A percentile compares a stretch with the other conserved stretches of the same genome.
phyloP scores from a whole-genome alignment of 2,329 filamentous ascomycete genomes.

The Phyllosticta paracitricarpa region DNA sequence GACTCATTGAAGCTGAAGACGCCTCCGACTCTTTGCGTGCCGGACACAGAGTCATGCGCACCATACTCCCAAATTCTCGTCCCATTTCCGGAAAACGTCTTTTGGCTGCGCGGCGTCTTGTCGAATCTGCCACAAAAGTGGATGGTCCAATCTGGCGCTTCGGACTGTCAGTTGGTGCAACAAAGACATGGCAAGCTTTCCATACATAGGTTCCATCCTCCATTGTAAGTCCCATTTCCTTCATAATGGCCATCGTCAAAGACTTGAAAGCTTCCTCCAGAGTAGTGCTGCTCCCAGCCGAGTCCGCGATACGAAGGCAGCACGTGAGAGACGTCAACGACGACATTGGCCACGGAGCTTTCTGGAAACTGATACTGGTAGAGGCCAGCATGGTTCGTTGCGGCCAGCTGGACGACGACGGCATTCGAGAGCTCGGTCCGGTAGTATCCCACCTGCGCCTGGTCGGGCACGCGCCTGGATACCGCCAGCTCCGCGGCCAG shows the following conservation, averaged over 20 bases:
- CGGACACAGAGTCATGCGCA: conserved; percentile 20
- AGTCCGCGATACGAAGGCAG: conserved; percentile 51
- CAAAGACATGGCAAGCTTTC: background rate
- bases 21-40: conserved; percentile 26
- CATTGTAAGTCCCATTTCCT: conserved; percentile 53
- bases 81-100: conserved; percentile 23
- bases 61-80: conserved; percentile 16
- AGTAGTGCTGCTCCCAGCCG: conserved; percentile 52
- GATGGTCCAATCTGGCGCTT: conserved; percentile 50
- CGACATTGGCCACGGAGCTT: conserved; percentile 32
- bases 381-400: conserved; percentile 46
- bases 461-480: conserved; percentile 40
- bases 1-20: conserved; percentile 45
- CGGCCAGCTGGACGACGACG: conserved; percentile 48
- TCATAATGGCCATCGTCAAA: conserved; percentile 45
- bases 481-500: conserved; percentile 44
- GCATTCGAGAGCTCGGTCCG: conserved; percentile 44
- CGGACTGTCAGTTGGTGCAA: background rate
- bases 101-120: conserved; percentile 18
- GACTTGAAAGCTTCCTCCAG: conserved; percentile 49
- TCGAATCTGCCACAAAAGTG: conserved; percentile 56
- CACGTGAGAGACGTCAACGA: conserved; percentile 56
- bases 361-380: conserved; percentile 50
- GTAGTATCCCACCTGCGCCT: conserved; percentile 53
- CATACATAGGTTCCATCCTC: conserved; percentile 51